phyloP scores from a whole-genome alignment of 352 stramenopile species.

The Phytophthora citrophthora region DNA sequence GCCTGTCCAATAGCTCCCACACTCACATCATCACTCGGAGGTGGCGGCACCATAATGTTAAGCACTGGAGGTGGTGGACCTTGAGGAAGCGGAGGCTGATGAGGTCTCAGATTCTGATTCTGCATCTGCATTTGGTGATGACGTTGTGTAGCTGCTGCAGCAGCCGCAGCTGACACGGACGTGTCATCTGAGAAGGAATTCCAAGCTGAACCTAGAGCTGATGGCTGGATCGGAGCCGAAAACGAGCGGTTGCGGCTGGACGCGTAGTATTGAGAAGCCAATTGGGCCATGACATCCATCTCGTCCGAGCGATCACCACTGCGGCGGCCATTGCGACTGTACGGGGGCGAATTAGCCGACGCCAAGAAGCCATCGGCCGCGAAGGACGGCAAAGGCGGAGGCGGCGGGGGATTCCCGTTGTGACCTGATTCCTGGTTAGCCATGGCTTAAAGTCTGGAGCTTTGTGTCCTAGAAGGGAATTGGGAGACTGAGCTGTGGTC shows the following conservation, averaged over 20 bases:
- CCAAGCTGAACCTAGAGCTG: constrained; percentile 64
- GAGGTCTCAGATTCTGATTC: constrained; percentile 23
- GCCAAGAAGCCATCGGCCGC: constrained; percentile 36
- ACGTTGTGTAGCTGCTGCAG: constrained; percentile 20
- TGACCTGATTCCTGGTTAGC: constrained; percentile 21
- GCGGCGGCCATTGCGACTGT: constrained; percentile 26
- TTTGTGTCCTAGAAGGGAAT: constrained; percentile 23
- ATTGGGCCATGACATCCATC: constrained; percentile 85
- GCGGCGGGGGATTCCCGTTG: constrained; percentile 23
- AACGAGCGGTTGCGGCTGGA: constrained; percentile 72
- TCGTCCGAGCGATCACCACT: constrained; percentile 33
- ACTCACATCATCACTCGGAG: constrained; percentile 44
- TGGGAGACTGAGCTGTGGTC: constrained; percentile 22
- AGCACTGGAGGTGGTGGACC: constrained; percentile 52
- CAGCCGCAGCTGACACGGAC: constrained; percentile 25
- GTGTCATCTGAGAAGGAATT: constrained; percentile 63
- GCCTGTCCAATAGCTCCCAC: constrained; percentile 71
- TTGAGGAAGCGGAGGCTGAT: constrained; percentile 43
- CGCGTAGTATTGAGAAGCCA: constrained; percentile 84
- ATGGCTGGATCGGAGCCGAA: constrained; percentile 72
- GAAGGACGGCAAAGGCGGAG: constrained; percentile 37
- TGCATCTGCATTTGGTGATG: constrained; percentile 32
- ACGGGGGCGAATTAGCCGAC: constrained; percentile 29
- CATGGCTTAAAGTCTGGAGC: constrained; percentile 6
- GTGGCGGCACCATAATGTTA: constrained; percentile 51